These are phyloP conservation scores for Heterobasidion occidentale DNA, from an alignment of 1,284 basidiomycete species.

Conservation along the genomic window DNA sequence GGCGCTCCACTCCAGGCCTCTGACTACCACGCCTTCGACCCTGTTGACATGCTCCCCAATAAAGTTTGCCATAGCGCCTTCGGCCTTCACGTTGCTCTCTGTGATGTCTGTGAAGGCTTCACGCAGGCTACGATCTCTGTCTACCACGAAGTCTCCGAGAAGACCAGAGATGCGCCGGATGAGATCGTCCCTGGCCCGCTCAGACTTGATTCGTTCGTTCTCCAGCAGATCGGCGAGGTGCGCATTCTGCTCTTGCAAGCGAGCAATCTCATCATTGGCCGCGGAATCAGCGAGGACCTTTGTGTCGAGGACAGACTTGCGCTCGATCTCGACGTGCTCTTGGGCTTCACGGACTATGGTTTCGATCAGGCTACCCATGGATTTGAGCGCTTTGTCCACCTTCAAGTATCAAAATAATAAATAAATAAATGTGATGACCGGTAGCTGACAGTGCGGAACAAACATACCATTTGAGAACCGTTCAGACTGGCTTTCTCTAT, in stretches of 20 bases:
- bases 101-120: constrained; percentile 50
- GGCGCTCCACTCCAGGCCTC: constrained; percentile 31
- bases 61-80: constrained; percentile 41
- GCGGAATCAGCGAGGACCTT: constrained; percentile 43
- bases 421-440: constrained; percentile 3
- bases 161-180: constrained; percentile 65
- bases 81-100: constrained; percentile 46
- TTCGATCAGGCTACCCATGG: constrained; percentile 50
- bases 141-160: constrained; percentile 61
- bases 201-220: constrained; percentile 57
- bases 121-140: constrained; percentile 63
- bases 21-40: constrained; percentile 31
- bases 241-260: constrained; percentile 70
- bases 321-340: constrained; percentile 49
- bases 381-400: constrained; percentile 46
- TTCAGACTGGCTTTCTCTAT: constrained; percentile 33
- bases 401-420: constrained; percentile 12
- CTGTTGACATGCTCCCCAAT: constrained; percentile 39
- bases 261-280: constrained; percentile 52
- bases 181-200: constrained; percentile 64
- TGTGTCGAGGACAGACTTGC: constrained; percentile 40
- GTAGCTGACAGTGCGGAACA: background rate
- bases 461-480: constrained; percentile 36
- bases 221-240: constrained; percentile 55
- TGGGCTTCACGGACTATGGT: constrained; percentile 51